Evolutionary conservation across 2,329 filamentous ascomycete species (phyloP), one percentile per base, ranked within the genome.

Genomic region (Moelleriella libera): DNA sequence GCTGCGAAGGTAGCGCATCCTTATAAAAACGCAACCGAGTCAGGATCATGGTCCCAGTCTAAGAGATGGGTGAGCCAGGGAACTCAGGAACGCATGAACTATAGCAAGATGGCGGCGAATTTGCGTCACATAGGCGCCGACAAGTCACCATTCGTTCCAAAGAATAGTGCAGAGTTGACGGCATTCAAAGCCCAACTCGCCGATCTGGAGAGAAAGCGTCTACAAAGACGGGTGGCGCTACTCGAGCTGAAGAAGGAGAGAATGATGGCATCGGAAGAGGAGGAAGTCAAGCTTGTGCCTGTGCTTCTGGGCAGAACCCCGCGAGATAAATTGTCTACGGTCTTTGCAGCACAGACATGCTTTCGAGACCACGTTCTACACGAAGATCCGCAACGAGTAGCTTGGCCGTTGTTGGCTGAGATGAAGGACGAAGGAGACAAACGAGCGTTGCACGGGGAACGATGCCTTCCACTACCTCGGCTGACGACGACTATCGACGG

Each of bases 11-110:
- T 43, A 44, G 10, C 30, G 12, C 32, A 30, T 30, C 30, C 34
- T 41, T 12, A 29, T 29, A 45, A 42, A 45, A 48, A 11, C 8
- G 29, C 34, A 11, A 30, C 43, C 32, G 55, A 61, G 6, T 41
- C 54, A 30, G 63, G 57, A 31, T 55, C 57, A 21, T 67, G 65
- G 64, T 59, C 64, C 11, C 62, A 66, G 37, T 67, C 65, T 44
- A 65, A 60, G 52, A 58, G 59, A 46, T 69, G 66, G 66, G 54
- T 60, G n/a, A 68, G 63, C 51, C 49, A 56, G 8, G 57, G 59
- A 40, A 60, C 59, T 21, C 58, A 57, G 41, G 62, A 64, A 45
- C 58, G 60, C n/a, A 55, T 52, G 31, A 55, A 51, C 5, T 68
- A 64, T 48, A 54, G 61, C n/a, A 67, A 58, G 50, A 57, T 64